Percentiles rank a stretch among this genome's conserved stretches.
phyloP scores from a whole-genome alignment of 495 filamentous ascomycete genomes.

The Cercophora newfieldiana region DNA sequence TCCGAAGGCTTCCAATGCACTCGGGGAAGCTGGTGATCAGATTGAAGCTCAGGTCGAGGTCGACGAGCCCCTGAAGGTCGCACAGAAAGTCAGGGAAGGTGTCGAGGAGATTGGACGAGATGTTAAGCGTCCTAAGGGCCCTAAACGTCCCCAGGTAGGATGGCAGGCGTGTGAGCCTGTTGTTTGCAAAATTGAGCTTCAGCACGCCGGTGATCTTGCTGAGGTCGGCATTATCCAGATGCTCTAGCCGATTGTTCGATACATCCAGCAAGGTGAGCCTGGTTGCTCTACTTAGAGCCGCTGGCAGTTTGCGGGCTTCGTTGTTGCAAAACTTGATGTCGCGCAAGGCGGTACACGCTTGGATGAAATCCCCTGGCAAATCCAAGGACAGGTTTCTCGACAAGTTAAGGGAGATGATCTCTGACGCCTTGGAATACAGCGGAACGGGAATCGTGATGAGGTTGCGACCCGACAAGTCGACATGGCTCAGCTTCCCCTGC shows the following conservation, averaged over 20 bases:
- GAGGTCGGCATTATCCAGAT: constrained; percentile 80
- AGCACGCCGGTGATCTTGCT: constrained; percentile 64
- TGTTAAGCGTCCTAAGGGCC: constrained; percentile 74
- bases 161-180: constrained; percentile 75
- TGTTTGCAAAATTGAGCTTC: constrained; percentile 91
- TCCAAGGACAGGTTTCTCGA: constrained; percentile 90
- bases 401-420: constrained; percentile 93
- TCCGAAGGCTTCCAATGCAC: constrained; percentile 72
- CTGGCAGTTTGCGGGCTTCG: constrained; percentile 82
- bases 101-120: constrained; percentile 89
- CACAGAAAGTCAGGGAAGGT: constrained; percentile 83
- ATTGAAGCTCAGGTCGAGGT: constrained; percentile 98
- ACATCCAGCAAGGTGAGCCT: constrained; percentile 86
- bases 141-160: constrained; percentile 76
- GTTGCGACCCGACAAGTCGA: constrained; percentile 89
- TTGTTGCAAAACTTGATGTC: constrained; percentile 95
- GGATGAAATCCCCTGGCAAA: constrained; percentile 94
- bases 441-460: constrained; percentile 93
- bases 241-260: constrained; percentile 88
- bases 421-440: constrained; percentile 84
- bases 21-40: constrained; percentile 71
- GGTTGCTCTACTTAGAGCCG: constrained; percentile 78
- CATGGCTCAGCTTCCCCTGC: constrained; percentile 80
- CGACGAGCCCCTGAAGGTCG: constrained; percentile 76
- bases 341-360: constrained; percentile 83